phyloP scores from a whole-genome alignment of 2,329 filamentous ascomycete genomes.

The Neofusicoccum umdonicola region DNA sequence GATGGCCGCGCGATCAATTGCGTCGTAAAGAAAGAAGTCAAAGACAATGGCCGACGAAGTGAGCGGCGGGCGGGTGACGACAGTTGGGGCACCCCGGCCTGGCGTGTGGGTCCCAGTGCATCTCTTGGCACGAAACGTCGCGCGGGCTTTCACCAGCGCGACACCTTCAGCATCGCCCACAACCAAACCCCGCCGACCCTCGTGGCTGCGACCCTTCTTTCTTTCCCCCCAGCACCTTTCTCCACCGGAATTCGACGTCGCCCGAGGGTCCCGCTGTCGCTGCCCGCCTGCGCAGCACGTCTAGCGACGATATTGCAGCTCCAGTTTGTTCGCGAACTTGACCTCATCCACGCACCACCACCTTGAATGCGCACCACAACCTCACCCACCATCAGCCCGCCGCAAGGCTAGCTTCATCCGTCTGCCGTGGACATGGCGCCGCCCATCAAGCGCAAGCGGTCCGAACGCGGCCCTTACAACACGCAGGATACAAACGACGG shows the following conservation, averaged over 20 bases:
- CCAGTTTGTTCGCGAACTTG: constrained; percentile 8
- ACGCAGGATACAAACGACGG: constrained; percentile 40
- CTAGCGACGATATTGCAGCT: constrained; percentile 4
- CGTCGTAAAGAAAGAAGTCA: not conserved
- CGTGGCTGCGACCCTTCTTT: constrained; percentile 2
- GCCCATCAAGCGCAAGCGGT: constrained; percentile 57
- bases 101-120: not conserved
- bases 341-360: not conserved
- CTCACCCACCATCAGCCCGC: constrained; percentile 8
- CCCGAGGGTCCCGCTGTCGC: constrained; percentile 5
- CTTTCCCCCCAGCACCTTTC: constrained; percentile 22
- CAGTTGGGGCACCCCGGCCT: not conserved
- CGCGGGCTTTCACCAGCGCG: constrained; percentile 12
- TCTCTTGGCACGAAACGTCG: constrained; percentile 12
- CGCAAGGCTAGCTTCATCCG: constrained; percentile 10
- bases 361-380: constrained; percentile 14
- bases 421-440: constrained; percentile 46
- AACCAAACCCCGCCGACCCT: constrained; percentile 11
- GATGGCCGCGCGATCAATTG: not conserved
- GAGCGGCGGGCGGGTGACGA: not conserved
- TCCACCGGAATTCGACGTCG: constrained; percentile 28
- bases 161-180: constrained; percentile 5
- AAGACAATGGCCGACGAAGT: not conserved
- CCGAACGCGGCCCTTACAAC: constrained; percentile 37
- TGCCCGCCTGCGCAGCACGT: not conserved